Base-by-base conservation (phyloP, 2,329 filamentous ascomycete genomes). In the Colletotrichum lini region DNA sequence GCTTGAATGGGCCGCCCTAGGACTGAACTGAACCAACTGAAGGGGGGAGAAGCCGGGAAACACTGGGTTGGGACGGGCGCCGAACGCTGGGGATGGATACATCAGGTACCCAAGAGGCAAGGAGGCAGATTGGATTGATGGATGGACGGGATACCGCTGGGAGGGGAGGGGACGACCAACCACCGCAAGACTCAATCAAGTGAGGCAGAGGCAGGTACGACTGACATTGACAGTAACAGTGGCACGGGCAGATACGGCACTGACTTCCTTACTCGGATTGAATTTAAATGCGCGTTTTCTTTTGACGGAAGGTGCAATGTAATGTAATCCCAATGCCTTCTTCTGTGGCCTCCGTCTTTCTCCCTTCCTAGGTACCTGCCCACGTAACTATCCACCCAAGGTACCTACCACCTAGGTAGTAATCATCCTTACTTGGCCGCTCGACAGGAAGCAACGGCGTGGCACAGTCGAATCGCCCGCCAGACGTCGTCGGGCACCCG, bases 11-110 rank as follows among this genome's bases (percentile, higher is more conserved):
- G 16, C n/a, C 54, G n/a, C 54, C 54, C 45, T 30, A 6, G 61
- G 67, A 38, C 58, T 56, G 50, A 23, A 54, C 26, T 23, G 57
- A n/a, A 23, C 40, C 40, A 35, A 49, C 58, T 45, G 50, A 16
- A 45, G n/a, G 23, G 49, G 52, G 35, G 35, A 38, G 35, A 38
- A 38, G 35, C 35, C 35, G 3, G 35, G 38, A 58, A 58, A 63
- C 50, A 38, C 57, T 71, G 65, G 64, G 68, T 44, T 67, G 59
- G 56, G 44, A 70, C 56, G 61, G 56, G 49, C 44, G 59, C 44
- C 50, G 53, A 65, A 58, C 52, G 59, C 47, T 49, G 53, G 63
- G 53, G 40, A 65, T 30, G 26, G 8, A n/a, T 50, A 10, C 35
- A 9, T 35, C 10, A 38, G 35, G 8, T 38, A 38, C 35, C 35